Evolutionary conservation across 108 stramenopile species (phyloP), one percentile per base, ranked within the genome.

Genomic region (Nannochloropsis oceanica): DNA sequence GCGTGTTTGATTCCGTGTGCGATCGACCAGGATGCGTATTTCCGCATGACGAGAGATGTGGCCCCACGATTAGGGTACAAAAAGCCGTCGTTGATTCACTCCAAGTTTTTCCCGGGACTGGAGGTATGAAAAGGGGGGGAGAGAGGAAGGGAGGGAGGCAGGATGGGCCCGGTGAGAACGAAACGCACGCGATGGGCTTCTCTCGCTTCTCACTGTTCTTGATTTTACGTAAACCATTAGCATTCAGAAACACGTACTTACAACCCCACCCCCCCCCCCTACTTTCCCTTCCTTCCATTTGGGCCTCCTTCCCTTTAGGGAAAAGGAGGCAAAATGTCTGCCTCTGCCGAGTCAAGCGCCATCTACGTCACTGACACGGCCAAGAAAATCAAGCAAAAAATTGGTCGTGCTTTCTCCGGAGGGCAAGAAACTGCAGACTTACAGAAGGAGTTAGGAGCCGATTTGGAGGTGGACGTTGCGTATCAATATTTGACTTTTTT

Each of bases 21-120:
- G 83, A 99, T 99, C 87, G 98, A 99, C 88, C 43, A 99, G 92
- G 98, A 99, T 90, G 97, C 98, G 11, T 99, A 99, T 93, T 99
- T 99, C 91, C 96, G 98, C 43, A 94, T 99, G 92, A 99, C 98
- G 27, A 93, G 98, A 26, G 98, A 99, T 88, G 93, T 99, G 79
- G 98, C 98, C 12, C 96, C 92, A 0, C 85, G 91, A 5, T 59
- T 92, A 20, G 90, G 92, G 43, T 91, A 59, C 25, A 93, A 94
- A 73, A 99, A 99, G 87, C 98, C 98, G 12, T 93, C 97, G 0
- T 90, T 99, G 87, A 94, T 99, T 79, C 98, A 99, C 88, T 96
- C 95, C 86, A 98, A 97, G 85, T 99, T 99, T 93, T 99, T 99
- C 89, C 97, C 98, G 12, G 95, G 97, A 0, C 92, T 99, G 14